phyloP scores from a whole-genome alignment of 1,284 basidiomycete genomes.

The Leccinum brunneo-olivaceum region DNA sequence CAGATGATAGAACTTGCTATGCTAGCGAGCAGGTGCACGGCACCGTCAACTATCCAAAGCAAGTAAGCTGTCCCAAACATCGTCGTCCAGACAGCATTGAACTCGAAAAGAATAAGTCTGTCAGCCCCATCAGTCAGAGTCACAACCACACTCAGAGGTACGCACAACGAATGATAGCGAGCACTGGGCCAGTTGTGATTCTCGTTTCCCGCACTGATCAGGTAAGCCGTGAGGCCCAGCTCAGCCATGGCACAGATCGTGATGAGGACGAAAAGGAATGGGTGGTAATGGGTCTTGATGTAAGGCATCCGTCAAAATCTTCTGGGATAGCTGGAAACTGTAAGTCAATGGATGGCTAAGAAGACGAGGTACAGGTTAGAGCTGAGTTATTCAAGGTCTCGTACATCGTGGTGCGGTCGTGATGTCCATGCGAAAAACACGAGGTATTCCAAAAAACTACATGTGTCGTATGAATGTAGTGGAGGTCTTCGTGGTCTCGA shows the following conservation, averaged over 20 bases:
- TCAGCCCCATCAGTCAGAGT: conserved; percentile 11
- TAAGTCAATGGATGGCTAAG: conserved; percentile 12
- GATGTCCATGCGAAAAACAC: conserved; percentile 31
- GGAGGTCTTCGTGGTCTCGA: conserved; percentile 12
- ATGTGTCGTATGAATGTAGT: conserved; percentile 4
- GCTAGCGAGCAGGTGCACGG: conserved; percentile 59
- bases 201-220: conserved; percentile 61
- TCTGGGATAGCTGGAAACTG: conserved; percentile 7
- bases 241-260: conserved; percentile 61
- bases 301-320: conserved; percentile 31
- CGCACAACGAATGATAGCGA: conserved; percentile 62
- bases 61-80: conserved; percentile 63
- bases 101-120: conserved; percentile 57
- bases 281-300: conserved; percentile 54
- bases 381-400: conserved; percentile 18
- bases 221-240: conserved; percentile 62
- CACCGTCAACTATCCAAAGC: conserved; percentile 61
- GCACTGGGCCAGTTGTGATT: conserved; percentile 51
- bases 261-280: conserved; percentile 64
- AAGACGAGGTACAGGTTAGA: conserved; percentile 7
- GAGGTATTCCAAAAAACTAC: conserved; percentile 18
- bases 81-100: conserved; percentile 67
- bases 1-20: conserved; percentile 72
- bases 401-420: conserved; percentile 21
- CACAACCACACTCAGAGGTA: conserved; percentile 11